phyloP scores from a whole-genome alignment of 352 stramenopile genomes.

The Phytophthora cryptogea region DNA sequence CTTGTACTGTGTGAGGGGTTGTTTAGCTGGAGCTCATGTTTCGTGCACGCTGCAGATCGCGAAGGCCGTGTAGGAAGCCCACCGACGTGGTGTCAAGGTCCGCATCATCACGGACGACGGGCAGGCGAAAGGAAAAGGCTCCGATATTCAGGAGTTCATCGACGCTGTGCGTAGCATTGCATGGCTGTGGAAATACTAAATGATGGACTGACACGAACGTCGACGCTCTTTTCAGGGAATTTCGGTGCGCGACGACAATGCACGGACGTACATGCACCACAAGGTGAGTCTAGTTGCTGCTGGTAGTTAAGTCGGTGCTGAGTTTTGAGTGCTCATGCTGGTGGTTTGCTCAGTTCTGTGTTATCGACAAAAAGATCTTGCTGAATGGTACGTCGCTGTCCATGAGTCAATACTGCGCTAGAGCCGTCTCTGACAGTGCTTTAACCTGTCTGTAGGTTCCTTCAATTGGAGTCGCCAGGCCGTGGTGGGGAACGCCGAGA shows the following conservation, averaged over 20 bases:
- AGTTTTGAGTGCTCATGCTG: not conserved
- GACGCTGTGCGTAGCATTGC: slow-evolving; percentile 43
- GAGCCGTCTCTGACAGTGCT: not conserved
- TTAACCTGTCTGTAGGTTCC: slow-evolving; percentile 33
- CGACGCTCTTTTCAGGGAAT: slow-evolving; percentile 46
- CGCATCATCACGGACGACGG: slow-evolving; percentile 72
- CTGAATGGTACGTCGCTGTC: slow-evolving; percentile 48
- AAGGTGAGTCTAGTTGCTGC: slow-evolving; percentile 39
- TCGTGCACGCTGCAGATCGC: slow-evolving; percentile 48
- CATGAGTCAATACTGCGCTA: not conserved
- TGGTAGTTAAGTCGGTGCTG: not conserved
- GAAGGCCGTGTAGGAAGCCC: slow-evolving; percentile 57
- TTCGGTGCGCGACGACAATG: slow-evolving; percentile 60
- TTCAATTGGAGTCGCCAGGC: slow-evolving; percentile 83
- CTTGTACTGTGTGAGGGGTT: no score
- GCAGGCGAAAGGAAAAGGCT: slow-evolving; percentile 59
- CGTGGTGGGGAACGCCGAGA: slow-evolving; percentile 66
- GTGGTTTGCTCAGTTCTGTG: slow-evolving; percentile 51
- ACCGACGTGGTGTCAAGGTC: slow-evolving; percentile 53
- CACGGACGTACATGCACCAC: slow-evolving; percentile 72
- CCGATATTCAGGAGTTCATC: slow-evolving; percentile 78
- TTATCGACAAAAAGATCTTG: slow-evolving; percentile 64
- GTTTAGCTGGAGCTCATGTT: not conserved
- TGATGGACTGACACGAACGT: not conserved
- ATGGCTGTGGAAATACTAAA: not conserved